Evolutionary conservation across 139 green algal species (phyloP).

Genomic region (Chlamydomonas sp.): DNA sequence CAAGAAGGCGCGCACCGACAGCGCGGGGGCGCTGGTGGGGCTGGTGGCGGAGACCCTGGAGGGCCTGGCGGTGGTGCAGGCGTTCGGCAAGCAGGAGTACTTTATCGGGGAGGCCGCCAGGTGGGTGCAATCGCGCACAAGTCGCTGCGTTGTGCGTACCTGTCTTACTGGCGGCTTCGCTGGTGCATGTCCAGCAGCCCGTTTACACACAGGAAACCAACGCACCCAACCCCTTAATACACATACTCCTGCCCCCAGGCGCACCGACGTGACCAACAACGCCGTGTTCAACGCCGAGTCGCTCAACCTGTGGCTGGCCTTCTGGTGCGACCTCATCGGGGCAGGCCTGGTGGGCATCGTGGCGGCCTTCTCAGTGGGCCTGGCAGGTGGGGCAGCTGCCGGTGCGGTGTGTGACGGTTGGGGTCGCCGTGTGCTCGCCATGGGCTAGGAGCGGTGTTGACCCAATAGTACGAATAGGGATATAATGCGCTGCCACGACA

Average conservation of each 20-base stretch:
- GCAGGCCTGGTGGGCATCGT: slow-evolving; percentile 66
- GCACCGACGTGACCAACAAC: slow-evolving; percentile 26
- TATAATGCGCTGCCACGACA: too few relatives aligned
- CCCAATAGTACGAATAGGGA: too few relatives aligned
- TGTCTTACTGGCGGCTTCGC: too few relatives aligned
- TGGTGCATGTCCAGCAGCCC: too few relatives aligned
- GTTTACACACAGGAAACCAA: too few relatives aligned
- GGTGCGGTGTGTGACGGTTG: too few relatives aligned
- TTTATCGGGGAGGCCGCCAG: slow-evolving; percentile 54
- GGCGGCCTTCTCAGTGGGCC: slow-evolving; percentile 59
- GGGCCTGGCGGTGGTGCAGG: slow-evolving; percentile 65
- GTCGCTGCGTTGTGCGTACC: too few relatives aligned
- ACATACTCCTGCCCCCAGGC: too few relatives aligned
- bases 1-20: slow-evolving; percentile 62
- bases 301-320: slow-evolving; percentile 73
- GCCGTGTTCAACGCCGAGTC: slow-evolving; percentile 68
- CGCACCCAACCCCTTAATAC: too few relatives aligned
- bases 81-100: slow-evolving; percentile 55
- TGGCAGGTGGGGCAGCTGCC: slow-evolving; percentile 10
- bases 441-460: too few relatives aligned
- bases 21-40: slow-evolving; percentile 60
- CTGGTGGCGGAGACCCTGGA: slow-evolving; percentile 70
- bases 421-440: too few relatives aligned
- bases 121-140: too few relatives aligned
- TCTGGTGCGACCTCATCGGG: slow-evolving; percentile 76